A percentile compares a stretch with the other conserved stretches of the same genome.
phyloP scores from a whole-genome alignment of 2,329 filamentous ascomycete species.

The Claviceps pusilla region DNA sequence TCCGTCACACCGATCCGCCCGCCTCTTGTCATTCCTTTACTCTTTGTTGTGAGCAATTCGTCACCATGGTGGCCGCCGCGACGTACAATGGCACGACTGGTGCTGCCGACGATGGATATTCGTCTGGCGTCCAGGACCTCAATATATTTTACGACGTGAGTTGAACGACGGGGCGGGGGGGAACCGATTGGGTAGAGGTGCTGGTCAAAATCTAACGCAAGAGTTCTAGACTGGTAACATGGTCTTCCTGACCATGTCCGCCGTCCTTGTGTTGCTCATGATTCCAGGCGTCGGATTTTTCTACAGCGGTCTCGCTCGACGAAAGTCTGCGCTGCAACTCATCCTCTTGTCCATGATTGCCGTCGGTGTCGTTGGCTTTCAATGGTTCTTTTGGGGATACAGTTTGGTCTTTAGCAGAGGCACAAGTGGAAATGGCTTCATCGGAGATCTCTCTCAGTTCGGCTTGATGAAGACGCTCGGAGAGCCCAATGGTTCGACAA shows the following conservation, averaged over 20 bases:
- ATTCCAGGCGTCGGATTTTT: slow-evolving; percentile 90
- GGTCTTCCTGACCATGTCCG: slow-evolving; percentile 61
- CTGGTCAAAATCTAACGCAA: not conserved
- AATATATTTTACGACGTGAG: slow-evolving; percentile 73
- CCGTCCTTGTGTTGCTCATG: slow-evolving; percentile 78
- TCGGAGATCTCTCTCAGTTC: slow-evolving; percentile 69
- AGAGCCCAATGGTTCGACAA: slow-evolving; percentile 54
- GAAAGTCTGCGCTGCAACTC: slow-evolving; percentile 76
- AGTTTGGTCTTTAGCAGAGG: slow-evolving; percentile 69
- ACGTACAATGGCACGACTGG: slow-evolving; percentile 37
- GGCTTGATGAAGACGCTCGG: slow-evolving; percentile 65
- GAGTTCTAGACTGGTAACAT: slow-evolving; percentile 56
- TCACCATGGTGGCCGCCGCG: slow-evolving; percentile 14
- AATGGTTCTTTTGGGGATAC: slow-evolving; percentile 96
- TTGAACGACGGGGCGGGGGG: not conserved
- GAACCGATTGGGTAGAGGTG: not conserved
- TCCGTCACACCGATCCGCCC: not conserved
- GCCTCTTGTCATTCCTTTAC: not conserved
- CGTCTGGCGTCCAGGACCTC: slow-evolving; percentile 45
- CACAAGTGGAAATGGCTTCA: slow-evolving; percentile 52
- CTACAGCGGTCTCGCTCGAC: slow-evolving; percentile 77
- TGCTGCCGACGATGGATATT: slow-evolving; percentile 36
- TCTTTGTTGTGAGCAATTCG: not conserved
- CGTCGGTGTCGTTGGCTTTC: slow-evolving; percentile 64
- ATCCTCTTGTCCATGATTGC: slow-evolving; percentile 78